Conservation (phyloP, 495 filamentous ascomycete genomes). For the Neurospora sp. region DNA sequence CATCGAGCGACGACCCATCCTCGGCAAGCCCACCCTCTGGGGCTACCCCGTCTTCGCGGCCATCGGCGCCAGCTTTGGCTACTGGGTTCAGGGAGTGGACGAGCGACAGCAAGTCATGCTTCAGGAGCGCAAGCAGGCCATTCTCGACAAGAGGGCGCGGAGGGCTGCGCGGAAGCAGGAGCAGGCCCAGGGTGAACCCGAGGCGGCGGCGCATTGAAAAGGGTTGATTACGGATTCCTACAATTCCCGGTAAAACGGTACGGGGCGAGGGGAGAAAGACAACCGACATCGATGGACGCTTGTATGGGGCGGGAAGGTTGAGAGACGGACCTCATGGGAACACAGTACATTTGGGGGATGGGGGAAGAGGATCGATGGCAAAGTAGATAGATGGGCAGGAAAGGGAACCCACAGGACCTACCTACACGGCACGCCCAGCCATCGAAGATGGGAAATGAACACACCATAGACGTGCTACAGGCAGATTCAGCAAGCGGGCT, state of each 20-base stretch:
- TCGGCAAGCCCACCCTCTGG: slow-evolving; percentile 67
- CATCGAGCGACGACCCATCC: slow-evolving; percentile 94
- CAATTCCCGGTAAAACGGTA: neutral
- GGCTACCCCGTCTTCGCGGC: slow-evolving; percentile 84
- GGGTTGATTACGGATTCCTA: neutral
- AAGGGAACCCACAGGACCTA: neutral
- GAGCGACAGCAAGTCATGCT: slow-evolving; percentile 64
- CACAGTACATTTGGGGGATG: neutral
- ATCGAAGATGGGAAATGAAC: neutral
- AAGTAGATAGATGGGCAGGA: neutral
- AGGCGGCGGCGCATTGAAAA: slow-evolving; percentile 11
- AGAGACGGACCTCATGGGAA: neutral
- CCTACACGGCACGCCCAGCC: neutral
- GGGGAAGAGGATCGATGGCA: neutral
- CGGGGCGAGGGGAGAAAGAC: neutral
- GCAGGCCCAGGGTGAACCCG: slow-evolving; percentile 12
- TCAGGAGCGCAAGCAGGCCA: slow-evolving; percentile 57
- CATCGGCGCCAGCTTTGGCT: slow-evolving; percentile 84
- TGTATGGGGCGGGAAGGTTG: neutral
- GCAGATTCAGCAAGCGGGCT: neutral
- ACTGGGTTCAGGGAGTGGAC: slow-evolving; percentile 87
- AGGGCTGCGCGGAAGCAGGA: slow-evolving; percentile 50
- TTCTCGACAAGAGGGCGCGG: slow-evolving; percentile 83
- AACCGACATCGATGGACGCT: neutral
- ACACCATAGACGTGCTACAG: neutral